Evolutionary conservation across 78 protist genomes (phyloP), one percentile per base, ranked within the genome.

Genomic region (Acrasis kona): DNA sequence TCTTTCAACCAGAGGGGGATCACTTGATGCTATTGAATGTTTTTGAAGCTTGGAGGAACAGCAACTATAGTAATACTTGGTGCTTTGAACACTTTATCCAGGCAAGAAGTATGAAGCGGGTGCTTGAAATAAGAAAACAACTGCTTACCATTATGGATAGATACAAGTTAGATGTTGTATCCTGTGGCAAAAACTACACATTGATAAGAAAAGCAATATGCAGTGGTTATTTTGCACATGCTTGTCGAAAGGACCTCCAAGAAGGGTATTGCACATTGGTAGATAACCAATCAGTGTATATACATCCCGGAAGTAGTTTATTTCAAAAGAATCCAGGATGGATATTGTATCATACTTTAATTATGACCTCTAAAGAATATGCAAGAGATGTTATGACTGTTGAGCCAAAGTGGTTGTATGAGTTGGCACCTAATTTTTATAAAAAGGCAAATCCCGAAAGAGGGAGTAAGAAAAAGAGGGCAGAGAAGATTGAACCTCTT

Each of bases 161-260:
- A 5, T 76, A 76, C 65, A 36, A 68, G 7, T 39, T 91, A 28
- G 37, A 70, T 93, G 64, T 58, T 10, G 67, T 57, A 10, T 74
- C 70, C 68, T 30, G 73, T 38, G 76, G 71, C 28, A 71, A 79
- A 6, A 0, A 41, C 89, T 39, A 32, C 32, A n/a, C 67, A 74
- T 27, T 95, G 94, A 89, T 95, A 95, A 61, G 96, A 41, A 80
- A 85, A 74, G 86, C 94, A 10, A 41, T 97, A 7, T 84, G 85
- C 6, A 31, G 80, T 5, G 99, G 99, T 39, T 94, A 84, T 89
- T 97, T 97, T 84, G 95, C 95, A 99, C 98, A 96, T 76, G 95
- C 93, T 1, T 98, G 97, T 0, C 95, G 91, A 65, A 70, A 87
- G 35, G 98, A 95, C 82, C 82, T 91, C 39, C 50, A 85, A n/a